Evolutionary conservation across 2,329 filamentous ascomycete species (phyloP).

Genomic region (Aspergillus fructus): DNA sequence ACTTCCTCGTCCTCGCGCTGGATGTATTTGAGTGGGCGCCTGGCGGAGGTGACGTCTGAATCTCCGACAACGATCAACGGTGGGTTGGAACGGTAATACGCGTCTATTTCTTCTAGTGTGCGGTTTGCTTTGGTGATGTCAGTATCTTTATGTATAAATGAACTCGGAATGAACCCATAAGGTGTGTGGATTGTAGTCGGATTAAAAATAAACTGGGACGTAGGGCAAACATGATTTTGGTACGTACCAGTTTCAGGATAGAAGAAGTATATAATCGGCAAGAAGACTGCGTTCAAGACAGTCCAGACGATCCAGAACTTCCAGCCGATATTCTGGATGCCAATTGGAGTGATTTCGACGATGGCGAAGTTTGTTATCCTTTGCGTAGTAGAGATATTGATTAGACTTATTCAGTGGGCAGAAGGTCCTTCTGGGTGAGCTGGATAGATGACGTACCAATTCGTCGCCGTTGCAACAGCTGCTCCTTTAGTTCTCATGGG

Average conservation of each 20-base stretch:
- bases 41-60: conserved; percentile 47
- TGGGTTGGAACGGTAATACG: conserved; percentile 38
- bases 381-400: too few relatives aligned
- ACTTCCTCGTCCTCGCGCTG: conserved; percentile 7
- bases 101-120: conserved; percentile 36
- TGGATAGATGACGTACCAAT: conserved; percentile 33
- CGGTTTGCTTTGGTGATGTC: conserved; percentile 20
- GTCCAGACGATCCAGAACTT: conserved; percentile 48
- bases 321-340: conserved; percentile 42
- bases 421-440: not conserved
- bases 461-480: conserved; percentile 49
- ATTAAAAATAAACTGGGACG: too few relatives aligned
- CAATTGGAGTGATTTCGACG: conserved; percentile 47
- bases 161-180: conserved; percentile 5
- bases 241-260: conserved; percentile 32
- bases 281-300: conserved; percentile 47
- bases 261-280: conserved; percentile 48
- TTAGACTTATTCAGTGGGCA: too few relatives aligned
- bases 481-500: conserved; percentile 50
- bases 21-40: conserved; percentile 49
- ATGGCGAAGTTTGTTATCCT: conserved; percentile 31
- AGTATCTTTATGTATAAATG: not conserved
- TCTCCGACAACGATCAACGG: conserved; percentile 49
- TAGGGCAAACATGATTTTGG: too few relatives aligned
- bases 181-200: too few relatives aligned